A percentile compares a stretch with the other conserved stretches of the same genome.
Conservation (phyloP, 768 basidiomycete species). For the Boletus patriciae region DNA sequence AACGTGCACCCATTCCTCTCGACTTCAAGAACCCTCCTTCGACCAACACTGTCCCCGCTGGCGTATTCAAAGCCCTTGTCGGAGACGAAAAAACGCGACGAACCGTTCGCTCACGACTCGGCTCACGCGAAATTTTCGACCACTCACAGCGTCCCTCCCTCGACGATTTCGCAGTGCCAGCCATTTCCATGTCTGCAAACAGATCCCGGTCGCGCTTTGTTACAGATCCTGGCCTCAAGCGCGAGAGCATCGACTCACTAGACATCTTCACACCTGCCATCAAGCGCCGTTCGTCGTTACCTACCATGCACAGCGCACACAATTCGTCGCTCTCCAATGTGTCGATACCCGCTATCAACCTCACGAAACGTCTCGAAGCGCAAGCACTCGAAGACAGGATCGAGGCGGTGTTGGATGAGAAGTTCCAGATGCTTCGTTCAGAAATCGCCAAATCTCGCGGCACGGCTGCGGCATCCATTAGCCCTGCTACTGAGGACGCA, state of each 20-base stretch:
- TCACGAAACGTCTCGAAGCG: conserved; percentile 56
- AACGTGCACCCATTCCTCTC: conserved; percentile 74
- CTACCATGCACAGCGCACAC: conserved; percentile 49
- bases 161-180: conserved; percentile 69
- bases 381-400: conserved; percentile 63
- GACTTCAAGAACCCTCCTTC: conserved; percentile 69
- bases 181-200: conserved; percentile 64
- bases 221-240: conserved; percentile 54
- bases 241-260: conserved; percentile 28
- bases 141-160: conserved; percentile 68
- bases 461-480: conserved; percentile 33
- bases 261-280: conserved; percentile 46
- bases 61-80: conserved; percentile 79
- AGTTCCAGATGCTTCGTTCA: conserved; percentile 51
- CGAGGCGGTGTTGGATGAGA: conserved; percentile 66
- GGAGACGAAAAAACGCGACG: conserved; percentile 67
- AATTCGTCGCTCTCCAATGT: conserved; percentile 45
- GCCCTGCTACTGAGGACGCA: conserved; percentile 55
- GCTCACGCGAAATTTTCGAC: conserved; percentile 73
- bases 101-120: conserved; percentile 71
- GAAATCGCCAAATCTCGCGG: conserved; percentile 35
- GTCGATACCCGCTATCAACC: conserved; percentile 48
- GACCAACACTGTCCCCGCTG: conserved; percentile 80
- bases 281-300: conserved; percentile 58
- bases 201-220: conserved; percentile 54